These are phyloP conservation scores for Tagetes erecta DNA, from an alignment of 129 eudicot genomes.

Conservation along the genomic window DNA sequence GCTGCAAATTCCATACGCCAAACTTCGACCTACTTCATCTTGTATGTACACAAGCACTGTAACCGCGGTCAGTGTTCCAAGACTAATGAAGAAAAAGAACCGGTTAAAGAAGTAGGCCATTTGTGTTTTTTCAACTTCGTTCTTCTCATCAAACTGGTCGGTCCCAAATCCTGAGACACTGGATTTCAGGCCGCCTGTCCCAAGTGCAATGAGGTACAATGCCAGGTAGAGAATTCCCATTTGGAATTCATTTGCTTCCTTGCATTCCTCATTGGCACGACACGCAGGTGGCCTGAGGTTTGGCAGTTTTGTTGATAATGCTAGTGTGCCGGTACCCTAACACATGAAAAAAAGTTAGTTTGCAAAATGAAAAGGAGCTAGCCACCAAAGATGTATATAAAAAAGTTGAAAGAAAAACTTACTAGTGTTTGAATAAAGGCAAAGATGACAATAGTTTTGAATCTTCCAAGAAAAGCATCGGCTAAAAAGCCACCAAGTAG, in stretches of 20 bases:
- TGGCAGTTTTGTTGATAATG: constrained; percentile 65
- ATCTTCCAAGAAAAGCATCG: constrained; percentile 90
- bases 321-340: constrained; percentile 81
- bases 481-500: constrained; percentile 92
- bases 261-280: constrained; percentile 41
- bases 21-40: constrained; percentile 72
- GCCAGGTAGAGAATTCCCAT: constrained; percentile 86
- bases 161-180: constrained; percentile 89
- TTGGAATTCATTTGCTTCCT: constrained; percentile 69
- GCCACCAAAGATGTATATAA: too few species aligned
- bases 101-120: constrained; percentile 77
- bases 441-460: constrained; percentile 71
- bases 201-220: constrained; percentile 70
- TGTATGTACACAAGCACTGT: constrained; percentile 79
- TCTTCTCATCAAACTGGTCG: constrained; percentile 81
- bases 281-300: constrained; percentile 74
- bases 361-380: not conserved
- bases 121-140: constrained; percentile 70
- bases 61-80: constrained; percentile 67
- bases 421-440: constrained; percentile 70
- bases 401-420: not conserved
- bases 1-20: constrained; percentile 81
- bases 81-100: constrained; percentile 87
- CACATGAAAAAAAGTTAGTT: not conserved
- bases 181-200: constrained; percentile 89